A percentile compares a stretch with the other conserved stretches of the same genome.
These are phyloP conservation scores for Daldinia loculata DNA, from an alignment of 495 filamentous ascomycete genomes.

Conservation along the genomic window DNA sequence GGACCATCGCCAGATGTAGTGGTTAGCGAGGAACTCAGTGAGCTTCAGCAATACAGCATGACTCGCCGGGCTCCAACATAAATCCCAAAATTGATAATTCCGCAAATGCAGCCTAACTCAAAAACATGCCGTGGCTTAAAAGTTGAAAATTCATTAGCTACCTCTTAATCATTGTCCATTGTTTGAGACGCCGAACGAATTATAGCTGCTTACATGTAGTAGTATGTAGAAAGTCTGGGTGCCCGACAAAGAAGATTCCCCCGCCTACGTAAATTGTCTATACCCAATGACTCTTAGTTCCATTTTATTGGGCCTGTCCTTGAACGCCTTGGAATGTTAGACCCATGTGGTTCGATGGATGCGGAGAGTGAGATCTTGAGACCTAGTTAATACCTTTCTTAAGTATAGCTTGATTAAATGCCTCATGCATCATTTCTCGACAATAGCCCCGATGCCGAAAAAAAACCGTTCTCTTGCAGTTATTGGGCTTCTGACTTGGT, in stretches of 20 bases:
- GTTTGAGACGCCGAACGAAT: neutral
- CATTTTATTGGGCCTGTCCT: neutral
- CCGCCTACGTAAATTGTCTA: constrained; percentile 1
- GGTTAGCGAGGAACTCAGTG: constrained; percentile 22
- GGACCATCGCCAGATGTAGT: constrained; percentile 16
- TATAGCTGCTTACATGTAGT: neutral
- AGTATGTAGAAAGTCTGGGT: neutral
- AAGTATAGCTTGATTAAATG: neutral
- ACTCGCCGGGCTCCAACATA: constrained; percentile 18
- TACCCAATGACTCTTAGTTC: neutral
- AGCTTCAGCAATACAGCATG: constrained; percentile 15
- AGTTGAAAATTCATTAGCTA: neutral
- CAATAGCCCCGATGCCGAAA: neutral
- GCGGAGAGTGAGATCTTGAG: neutral
- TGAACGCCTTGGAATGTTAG: neutral
- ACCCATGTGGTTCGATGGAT: neutral
- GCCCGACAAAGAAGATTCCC: neutral
- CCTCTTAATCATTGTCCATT: neutral
- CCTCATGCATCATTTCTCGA: neutral
- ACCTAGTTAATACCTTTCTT: neutral
- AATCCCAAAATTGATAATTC: constrained; percentile 35
- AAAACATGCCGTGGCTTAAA: neutral
- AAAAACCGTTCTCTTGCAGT: neutral
- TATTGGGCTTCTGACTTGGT: neutral
- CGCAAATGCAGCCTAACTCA: neutral